Base-by-base conservation (phyloP, 23 red algal species). In the Gracilaria gracilis region DNA sequence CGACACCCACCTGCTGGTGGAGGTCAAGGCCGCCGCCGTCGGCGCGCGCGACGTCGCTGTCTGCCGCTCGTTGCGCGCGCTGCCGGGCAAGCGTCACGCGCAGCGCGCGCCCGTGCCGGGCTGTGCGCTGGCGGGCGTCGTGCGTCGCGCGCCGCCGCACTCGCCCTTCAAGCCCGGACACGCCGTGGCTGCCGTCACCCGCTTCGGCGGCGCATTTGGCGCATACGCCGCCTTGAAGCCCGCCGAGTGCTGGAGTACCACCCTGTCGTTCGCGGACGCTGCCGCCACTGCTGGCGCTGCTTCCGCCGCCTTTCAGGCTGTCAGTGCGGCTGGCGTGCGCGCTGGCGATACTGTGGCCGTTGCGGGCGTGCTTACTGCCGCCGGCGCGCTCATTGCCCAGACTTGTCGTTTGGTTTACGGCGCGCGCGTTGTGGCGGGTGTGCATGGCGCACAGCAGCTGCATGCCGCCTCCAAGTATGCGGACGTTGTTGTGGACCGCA, bases 321-420 rank as follows among this genome's bases (percentile, higher is more conserved):
- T 75, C 19, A 27, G 69, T 12, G 69, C 39, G 36, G 69, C 69
- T 27, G 69, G 17, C 17, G 37, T 75, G 36, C 42, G 36, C 9
- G 36, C 19, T 46, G 39, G 39, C 11, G 36, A 75, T 32, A 75
- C 69, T 19, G 69, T 75, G 1, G 69, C 69, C 15, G n/a, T 75
- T 27, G 69, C 69, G 13, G 69, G 69, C 8, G 39, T 47, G 36
- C 69, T 75, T 15, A 75, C 69, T 46, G 69, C 69, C 20, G 9
- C 69, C 1, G 69, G 69, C 69, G 69, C 69, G 1, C 69, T 75
- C 35, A 75, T 75, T 4, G 69, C 69, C 16, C 69, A 47, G 35
- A 75, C 69, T 7, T 75, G 69, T 75, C 69, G 69, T 46, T 23
- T 75, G 69, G 69, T 75, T 19, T 75, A 75, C 15, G 69, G 69